Evolutionary conservation across 352 stramenopile species (phyloP).

Genomic region (Phytophthora cryptogea): DNA sequence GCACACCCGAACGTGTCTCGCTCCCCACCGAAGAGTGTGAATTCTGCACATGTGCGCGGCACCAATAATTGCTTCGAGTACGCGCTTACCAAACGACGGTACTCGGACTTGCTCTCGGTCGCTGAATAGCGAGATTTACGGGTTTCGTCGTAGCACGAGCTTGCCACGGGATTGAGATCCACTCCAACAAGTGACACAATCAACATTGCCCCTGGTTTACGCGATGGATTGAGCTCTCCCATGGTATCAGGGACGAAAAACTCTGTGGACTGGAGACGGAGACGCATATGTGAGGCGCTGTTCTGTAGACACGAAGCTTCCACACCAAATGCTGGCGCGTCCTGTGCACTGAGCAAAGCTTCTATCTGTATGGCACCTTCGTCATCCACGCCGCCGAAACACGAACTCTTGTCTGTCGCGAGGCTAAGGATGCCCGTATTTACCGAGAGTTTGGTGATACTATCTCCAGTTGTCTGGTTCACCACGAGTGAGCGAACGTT

Average conservation of each 20-base stretch:
- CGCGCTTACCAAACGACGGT: conserved; percentile 23
- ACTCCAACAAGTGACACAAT: conserved; percentile 31
- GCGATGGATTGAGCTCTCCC: conserved; percentile 40
- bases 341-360: conserved; percentile 26
- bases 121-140: conserved; percentile 16
- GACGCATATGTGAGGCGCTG: conserved; percentile 27
- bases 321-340: conserved; percentile 31
- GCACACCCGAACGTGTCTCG: conserved; percentile 38
- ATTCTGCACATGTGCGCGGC: conserved; percentile 21
- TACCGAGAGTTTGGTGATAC: conserved; percentile 20
- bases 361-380: conserved; percentile 42
- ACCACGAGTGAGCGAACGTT: conserved; percentile 25
- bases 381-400: conserved; percentile 40
- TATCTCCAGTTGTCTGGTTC: conserved; percentile 25
- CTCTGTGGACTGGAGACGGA: conserved; percentile 38
- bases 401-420: conserved; percentile 21
- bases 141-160: conserved; percentile 26
- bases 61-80: conserved; percentile 38
- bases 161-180: conserved; percentile 23
- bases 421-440: conserved; percentile 31
- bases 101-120: conserved; percentile 20
- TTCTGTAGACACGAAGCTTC: conserved; percentile 29
- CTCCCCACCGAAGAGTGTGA: conserved; percentile 26
- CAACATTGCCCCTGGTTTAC: conserved; percentile 29
- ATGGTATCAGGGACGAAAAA: conserved; percentile 33